Evolutionary conservation across 1,284 basidiomycete genomes (phyloP).

Genomic region (Lentinula novae-zelandiae): DNA sequence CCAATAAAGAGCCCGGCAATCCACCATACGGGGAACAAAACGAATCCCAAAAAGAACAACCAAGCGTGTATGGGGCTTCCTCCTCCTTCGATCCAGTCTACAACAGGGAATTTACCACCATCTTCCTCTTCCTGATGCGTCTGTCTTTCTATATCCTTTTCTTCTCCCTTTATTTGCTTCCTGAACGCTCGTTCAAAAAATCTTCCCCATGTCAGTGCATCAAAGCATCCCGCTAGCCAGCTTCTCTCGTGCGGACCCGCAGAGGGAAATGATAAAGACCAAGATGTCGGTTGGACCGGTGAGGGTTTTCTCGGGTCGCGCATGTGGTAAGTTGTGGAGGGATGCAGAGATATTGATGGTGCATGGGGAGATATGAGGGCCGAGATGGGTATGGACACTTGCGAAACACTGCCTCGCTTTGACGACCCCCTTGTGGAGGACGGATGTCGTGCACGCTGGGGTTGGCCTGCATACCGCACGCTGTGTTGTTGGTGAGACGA

Average conservation of each 20-base stretch:
- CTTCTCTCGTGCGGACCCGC: conserved; percentile 1
- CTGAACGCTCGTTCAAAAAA: conserved; percentile 10
- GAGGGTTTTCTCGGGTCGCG: conserved; percentile 68
- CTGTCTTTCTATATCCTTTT: background rate
- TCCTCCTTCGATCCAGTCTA: conserved; percentile 46
- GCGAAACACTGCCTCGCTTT: background rate
- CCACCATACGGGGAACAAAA: conserved; percentile 58
- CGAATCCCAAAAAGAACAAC: conserved; percentile 52
- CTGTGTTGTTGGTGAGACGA: background rate
- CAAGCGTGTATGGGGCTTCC: conserved; percentile 51
- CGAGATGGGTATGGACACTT: conserved; percentile 69
- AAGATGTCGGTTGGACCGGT: conserved; percentile 51
- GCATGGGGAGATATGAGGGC: conserved; percentile 73
- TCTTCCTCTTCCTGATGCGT: background rate
- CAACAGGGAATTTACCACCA: conserved; percentile 19
- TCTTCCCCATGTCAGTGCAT: background rate
- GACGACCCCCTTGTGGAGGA: background rate
- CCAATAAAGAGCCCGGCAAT: conserved; percentile 40
- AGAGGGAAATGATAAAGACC: conserved; percentile 49
- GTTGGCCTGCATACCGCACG: background rate
- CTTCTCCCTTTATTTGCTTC: background rate
- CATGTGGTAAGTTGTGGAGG: conserved; percentile 64
- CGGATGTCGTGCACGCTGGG: background rate
- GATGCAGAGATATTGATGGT: conserved; percentile 46
- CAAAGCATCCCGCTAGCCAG: background rate